These are phyloP conservation scores for Metschnikowia similis DNA, from an alignment of 805 yeast species.

Conservation along the genomic window DNA sequence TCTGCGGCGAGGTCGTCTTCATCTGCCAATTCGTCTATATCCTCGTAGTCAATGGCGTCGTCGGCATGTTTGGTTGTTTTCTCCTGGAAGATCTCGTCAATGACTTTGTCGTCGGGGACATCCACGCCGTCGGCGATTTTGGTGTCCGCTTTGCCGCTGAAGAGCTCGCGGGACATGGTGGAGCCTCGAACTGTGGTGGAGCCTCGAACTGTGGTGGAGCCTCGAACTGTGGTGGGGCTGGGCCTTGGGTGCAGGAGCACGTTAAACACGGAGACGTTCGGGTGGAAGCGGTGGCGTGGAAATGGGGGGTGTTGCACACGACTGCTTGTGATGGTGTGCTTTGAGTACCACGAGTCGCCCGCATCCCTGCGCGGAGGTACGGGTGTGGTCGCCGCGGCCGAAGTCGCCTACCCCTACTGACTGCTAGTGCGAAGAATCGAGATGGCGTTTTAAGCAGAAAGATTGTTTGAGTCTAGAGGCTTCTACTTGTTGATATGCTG, in stretches of 20 bases:
- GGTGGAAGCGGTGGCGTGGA: too few species aligned
- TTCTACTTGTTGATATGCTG: too few species aligned
- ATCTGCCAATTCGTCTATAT: constrained; percentile 91
- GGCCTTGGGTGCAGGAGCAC: not conserved
- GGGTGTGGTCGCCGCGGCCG: too few species aligned
- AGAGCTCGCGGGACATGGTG: not conserved
- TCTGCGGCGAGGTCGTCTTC: constrained; percentile 48
- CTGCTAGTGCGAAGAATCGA: too few species aligned
- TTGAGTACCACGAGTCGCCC: not conserved
- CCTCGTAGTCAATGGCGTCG: constrained; percentile 91
- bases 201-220: too few species aligned
- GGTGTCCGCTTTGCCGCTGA: not conserved
- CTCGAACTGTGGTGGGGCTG: not conserved
- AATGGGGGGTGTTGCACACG: too few species aligned
- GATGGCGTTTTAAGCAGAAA: too few species aligned
- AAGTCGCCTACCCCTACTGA: too few species aligned
- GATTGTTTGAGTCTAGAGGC: too few species aligned
- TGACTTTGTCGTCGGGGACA: constrained; percentile 34
- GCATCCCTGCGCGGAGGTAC: not conserved
- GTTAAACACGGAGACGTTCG: not conserved
- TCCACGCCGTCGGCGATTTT: constrained; percentile 15
- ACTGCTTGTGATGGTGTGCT: not conserved
- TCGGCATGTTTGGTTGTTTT: constrained; percentile 66
- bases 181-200: not conserved
- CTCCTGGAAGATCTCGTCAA: constrained; percentile 36